Conservation (phyloP, 768 basidiomycete genomes). For the Suillus spraguei region DNA sequence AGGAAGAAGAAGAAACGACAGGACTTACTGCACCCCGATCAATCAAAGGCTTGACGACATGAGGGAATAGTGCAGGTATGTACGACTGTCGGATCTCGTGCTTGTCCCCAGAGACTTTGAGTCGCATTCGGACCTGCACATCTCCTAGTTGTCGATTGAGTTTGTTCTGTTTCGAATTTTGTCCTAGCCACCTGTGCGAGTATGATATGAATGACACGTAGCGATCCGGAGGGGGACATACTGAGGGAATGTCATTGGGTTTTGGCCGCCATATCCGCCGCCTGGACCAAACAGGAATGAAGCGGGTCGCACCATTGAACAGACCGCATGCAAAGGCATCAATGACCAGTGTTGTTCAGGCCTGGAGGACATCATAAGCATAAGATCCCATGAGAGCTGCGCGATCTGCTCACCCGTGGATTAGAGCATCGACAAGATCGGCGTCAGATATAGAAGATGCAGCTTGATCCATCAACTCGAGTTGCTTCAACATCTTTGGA, state of each 20-base stretch:
- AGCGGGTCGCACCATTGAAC: slow-evolving; percentile 88
- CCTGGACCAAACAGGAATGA: slow-evolving; percentile 78
- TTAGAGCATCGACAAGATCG: slow-evolving; percentile 89
- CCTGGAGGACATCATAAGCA: slow-evolving; percentile 40
- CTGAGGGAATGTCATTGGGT: slow-evolving; percentile 81
- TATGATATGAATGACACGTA: slow-evolving; percentile 1
- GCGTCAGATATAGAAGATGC: slow-evolving; percentile 94
- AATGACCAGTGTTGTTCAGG: slow-evolving; percentile 95
- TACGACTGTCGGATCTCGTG: slow-evolving; percentile 90
- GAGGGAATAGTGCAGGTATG: slow-evolving; percentile 83
- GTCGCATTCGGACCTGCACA: slow-evolving; percentile 93
- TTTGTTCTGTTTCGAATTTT: slow-evolving; percentile 93
- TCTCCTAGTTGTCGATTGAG: slow-evolving; percentile 81
- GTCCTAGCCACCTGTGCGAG: slow-evolving; percentile 89
- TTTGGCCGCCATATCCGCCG: slow-evolving; percentile 65
- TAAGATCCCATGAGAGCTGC: not conserved
- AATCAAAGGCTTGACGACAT: slow-evolving; percentile 78
- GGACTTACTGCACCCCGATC: slow-evolving; percentile 71
- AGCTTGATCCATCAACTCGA: slow-evolving; percentile 84
- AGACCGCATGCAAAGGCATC: slow-evolving; percentile 91
- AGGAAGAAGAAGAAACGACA: not conserved
- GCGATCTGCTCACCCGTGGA: slow-evolving; percentile 72
- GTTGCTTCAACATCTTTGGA: slow-evolving; percentile 66
- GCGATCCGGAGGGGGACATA: slow-evolving; percentile 40
- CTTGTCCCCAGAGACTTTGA: slow-evolving; percentile 90